Base-by-base conservation (phyloP, 2,329 filamentous ascomycete species). In the Calonectria pteridis region DNA sequence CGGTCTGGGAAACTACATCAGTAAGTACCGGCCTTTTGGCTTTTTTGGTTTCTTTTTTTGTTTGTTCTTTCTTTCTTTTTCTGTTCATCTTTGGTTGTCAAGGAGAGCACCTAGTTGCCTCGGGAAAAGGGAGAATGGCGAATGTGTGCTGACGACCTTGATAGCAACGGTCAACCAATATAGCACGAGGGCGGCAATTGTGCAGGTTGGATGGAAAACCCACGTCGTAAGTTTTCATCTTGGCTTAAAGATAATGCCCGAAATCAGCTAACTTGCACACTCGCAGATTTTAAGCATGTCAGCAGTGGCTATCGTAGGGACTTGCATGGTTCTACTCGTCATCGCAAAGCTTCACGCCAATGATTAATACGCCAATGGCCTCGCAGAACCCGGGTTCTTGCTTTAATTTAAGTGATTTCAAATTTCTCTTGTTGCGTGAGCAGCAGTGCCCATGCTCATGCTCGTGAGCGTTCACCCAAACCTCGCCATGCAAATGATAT, bases 191-290 rank as follows among this genome's bases (percentile, higher is more conserved):
- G 89, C 90, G 31, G 97, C 97, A 0, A 89, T 98, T 76, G 97
- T 99, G 49, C 97, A 99, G 86, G 94, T 92, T 35, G 97, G 97
- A 1, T 97, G 94, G 94, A 96, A 95, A 85, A 98, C 97, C 46
- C 96, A 98, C 83, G 84, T 93, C 51, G 94, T 98, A 81, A 76
- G 88, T 83, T n/a, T 35, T n/a, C 29, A 13, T 9, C 18, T 23
- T 5, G 37, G 6, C 13, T 6, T 2, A 1, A 46, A 16, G 43
- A 62, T 13, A 2, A 11, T 9, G 20, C 18, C 16, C n/a, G 14
- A 28, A 37, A 37, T 9, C 23, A 23, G 20, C 28, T 26, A 16
- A 46, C 46, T 58, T 14, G 68, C 31, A 33, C 23, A 5, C 18
- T 20, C 13, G 10, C 29, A 93, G 92, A 86, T 93, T 29, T 90